These are phyloP conservation scores for Cyberlindnera galapagoensis DNA, from an alignment of 805 yeast species.

Conservation along the genomic window DNA sequence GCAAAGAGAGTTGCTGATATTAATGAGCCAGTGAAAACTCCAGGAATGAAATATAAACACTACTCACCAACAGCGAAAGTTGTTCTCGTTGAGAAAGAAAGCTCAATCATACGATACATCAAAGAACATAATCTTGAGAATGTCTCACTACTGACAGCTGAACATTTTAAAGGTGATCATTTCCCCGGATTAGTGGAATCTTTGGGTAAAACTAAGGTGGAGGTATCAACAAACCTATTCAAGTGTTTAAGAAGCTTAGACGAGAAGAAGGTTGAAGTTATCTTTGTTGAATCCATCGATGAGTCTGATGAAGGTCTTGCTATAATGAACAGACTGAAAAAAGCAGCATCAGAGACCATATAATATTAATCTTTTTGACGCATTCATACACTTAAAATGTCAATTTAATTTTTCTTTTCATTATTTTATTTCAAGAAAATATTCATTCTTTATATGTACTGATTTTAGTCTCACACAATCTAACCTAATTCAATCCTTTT, in stretches of 20 bases:
- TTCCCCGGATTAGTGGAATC: conserved; percentile 23
- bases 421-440: too few relatives aligned
- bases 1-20: conserved; percentile 57
- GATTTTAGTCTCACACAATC: too few relatives aligned
- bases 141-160: conserved; percentile 47
- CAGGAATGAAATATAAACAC: conserved; percentile 97
- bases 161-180: conserved; percentile 14
- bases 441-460: too few relatives aligned
- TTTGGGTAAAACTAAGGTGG: conserved; percentile 40
- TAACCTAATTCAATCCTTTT: too few relatives aligned
- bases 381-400: too few relatives aligned
- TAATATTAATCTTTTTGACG: conserved; percentile 7
- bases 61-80: conserved; percentile 90
- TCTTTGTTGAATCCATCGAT: conserved; percentile 78
- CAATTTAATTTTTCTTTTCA: background rate
- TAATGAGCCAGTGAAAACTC: conserved; percentile 80
- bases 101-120: conserved; percentile 23
- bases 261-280: conserved; percentile 51
- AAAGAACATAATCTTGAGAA: conserved; percentile 18
- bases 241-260: conserved; percentile 71
- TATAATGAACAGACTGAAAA: conserved; percentile 82
- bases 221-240: conserved; percentile 73
- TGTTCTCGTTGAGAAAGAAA: conserved; percentile 46
- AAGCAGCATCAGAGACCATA: conserved; percentile 64
- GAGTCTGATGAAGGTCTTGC: conserved; percentile 84